Conservation (phyloP, 2,329 filamentous ascomycete species). For the Pyricularia sp. region DNA sequence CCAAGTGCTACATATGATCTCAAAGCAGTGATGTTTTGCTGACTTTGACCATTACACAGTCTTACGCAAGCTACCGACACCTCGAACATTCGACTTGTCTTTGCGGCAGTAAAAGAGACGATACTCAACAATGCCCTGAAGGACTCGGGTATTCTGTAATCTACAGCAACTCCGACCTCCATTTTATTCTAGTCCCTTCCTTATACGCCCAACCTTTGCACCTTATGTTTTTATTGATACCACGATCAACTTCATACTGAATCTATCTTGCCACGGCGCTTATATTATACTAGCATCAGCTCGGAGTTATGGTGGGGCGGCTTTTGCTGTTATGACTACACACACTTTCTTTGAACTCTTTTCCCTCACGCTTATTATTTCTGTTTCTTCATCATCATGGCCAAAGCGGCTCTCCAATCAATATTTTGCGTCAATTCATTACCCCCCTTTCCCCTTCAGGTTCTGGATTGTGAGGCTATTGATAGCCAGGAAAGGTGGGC, state of each 20-base stretch:
- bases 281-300: constrained; percentile 2
- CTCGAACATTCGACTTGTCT: constrained; percentile 93
- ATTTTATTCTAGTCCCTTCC: constrained; percentile 4
- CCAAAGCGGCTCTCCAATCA: neutral
- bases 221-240: neutral
- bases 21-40: constrained; percentile 3
- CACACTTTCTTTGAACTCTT: neutral
- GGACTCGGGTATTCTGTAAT: constrained; percentile 87
- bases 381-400: neutral
- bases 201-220: neutral
- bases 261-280: neutral
- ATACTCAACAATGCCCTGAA: constrained; percentile 97
- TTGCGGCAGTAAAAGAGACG: constrained; percentile 96
- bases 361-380: neutral
- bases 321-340: neutral
- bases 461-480: neutral
- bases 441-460: too few relatives aligned
- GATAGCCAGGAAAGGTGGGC: neutral
- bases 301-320: constrained; percentile 2
- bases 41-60: constrained; percentile 31
- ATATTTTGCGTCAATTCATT: neutral
- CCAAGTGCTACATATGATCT: neutral
- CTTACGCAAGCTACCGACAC: constrained; percentile 98
- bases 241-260: neutral
- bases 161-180: neutral